Evolutionary conservation across 306 rosid genomes (phyloP).

Genomic region (Acacia melanoxylon): DNA sequence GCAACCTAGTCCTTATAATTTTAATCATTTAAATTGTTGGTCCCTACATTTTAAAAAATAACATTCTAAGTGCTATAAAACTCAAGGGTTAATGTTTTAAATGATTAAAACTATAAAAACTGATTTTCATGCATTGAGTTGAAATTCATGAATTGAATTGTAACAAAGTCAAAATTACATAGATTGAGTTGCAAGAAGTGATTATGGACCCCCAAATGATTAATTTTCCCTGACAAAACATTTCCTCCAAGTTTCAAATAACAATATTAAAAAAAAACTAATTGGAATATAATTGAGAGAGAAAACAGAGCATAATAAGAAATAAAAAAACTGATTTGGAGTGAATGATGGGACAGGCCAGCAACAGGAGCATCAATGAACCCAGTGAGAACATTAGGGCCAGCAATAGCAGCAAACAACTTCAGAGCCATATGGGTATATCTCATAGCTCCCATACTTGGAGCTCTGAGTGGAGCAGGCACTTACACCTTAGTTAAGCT

Average conservation of each 20-base stretch:
- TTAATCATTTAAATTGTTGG: too few relatives aligned
- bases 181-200: too few relatives aligned
- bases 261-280: too few relatives aligned
- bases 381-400: constrained; percentile 87
- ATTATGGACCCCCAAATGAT: too few relatives aligned
- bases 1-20: neutral
- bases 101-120: neutral
- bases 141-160: too few relatives aligned
- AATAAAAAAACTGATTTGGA: neutral
- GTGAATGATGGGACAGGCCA: constrained; percentile 41
- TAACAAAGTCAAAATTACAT: too few relatives aligned
- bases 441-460: constrained; percentile 78
- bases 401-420: constrained; percentile 82
- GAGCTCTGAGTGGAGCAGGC: constrained; percentile 84
- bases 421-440: constrained; percentile 82
- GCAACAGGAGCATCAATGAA: constrained; percentile 84
- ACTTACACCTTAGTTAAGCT: constrained; percentile 72
- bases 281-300: too few relatives aligned
- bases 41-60: neutral
- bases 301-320: neutral
- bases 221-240: neutral
- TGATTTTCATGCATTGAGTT: rapidly evolving
- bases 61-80: too few relatives aligned
- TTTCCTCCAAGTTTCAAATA: too few relatives aligned
- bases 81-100: too few relatives aligned